phyloP scores from a whole-genome alignment of 2,329 filamentous ascomycete species.

The Dendrostoma leiphaemia region DNA sequence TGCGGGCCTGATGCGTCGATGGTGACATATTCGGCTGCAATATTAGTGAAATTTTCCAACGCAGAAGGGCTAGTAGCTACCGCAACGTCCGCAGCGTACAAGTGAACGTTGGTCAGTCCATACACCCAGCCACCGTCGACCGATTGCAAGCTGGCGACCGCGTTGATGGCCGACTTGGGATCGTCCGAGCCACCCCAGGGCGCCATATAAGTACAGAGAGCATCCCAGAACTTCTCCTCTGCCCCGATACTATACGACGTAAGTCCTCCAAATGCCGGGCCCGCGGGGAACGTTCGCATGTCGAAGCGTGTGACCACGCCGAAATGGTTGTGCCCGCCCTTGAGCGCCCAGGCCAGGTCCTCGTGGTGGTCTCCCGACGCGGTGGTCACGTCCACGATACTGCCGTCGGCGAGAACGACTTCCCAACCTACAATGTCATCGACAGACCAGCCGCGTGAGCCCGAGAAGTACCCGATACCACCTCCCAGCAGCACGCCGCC shows the following conservation, averaged over 20 bases:
- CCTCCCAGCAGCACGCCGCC: conserved; percentile 26
- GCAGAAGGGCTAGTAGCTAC: conserved; percentile 14
- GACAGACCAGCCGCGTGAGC: conserved; percentile 33
- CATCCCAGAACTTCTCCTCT: conserved; percentile 7
- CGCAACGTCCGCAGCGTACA: background rate
- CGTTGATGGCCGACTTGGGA: conserved; percentile 20
- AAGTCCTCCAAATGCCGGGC: conserved; percentile 12
- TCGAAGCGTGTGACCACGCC: conserved; percentile 36
- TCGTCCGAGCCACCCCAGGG: conserved; percentile 22
- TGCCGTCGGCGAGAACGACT: conserved; percentile 37
- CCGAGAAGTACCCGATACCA: conserved; percentile 23
- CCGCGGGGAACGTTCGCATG: conserved; percentile 26
- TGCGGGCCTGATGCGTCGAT: too few species aligned
- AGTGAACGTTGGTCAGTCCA: background rate
- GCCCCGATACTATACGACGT: background rate
- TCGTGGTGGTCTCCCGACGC: conserved; percentile 21
- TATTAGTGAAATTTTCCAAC: conserved; percentile 21
- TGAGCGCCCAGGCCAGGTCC: conserved; percentile 43
- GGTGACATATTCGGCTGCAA: background rate
- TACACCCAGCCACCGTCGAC: conserved; percentile 4
- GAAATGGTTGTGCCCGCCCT: conserved; percentile 45
- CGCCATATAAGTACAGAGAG: conserved; percentile 19
- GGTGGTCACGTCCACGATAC: conserved; percentile 25
- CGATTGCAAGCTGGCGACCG: conserved; percentile 14
- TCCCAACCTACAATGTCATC: conserved; percentile 38